Evolutionary conservation across 192 early-diverging fungal species (phyloP).

Genomic region (Lunasporangiospora selenospora): DNA sequence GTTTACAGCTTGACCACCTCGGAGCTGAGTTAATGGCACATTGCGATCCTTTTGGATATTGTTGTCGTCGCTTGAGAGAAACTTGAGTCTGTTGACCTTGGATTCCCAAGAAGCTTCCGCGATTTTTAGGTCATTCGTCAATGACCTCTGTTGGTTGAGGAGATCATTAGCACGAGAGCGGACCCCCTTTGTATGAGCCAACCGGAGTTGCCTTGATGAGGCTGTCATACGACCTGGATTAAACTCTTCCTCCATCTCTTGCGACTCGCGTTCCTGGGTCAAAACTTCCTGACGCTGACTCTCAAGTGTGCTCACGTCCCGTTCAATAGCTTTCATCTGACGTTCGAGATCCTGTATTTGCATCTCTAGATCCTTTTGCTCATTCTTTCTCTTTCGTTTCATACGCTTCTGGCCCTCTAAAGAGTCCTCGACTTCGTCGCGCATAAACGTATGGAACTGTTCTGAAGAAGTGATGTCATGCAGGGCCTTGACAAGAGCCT

Average conservation of each 20-base stretch:
- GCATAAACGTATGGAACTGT: slow-evolving; percentile 39
- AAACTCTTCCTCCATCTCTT: slow-evolving; percentile 5
- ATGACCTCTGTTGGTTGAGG: slow-evolving; percentile 21
- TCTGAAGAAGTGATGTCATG: slow-evolving; percentile 35
- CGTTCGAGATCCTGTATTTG: slow-evolving; percentile 27
- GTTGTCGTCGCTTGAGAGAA: slow-evolving; percentile 24
- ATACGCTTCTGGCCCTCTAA: slow-evolving; percentile 30
- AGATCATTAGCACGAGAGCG: slow-evolving; percentile 23
- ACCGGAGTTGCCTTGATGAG: slow-evolving; percentile 14
- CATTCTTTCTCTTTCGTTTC: slow-evolving; percentile 30
- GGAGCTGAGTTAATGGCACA: slow-evolving; percentile 29
- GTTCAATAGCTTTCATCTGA: slow-evolving; percentile 39
- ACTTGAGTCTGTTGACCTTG: slow-evolving; percentile 32
- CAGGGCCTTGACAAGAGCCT: slow-evolving; percentile 34
- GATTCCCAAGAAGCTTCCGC: slow-evolving; percentile 39
- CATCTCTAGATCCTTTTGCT: slow-evolving; percentile 30
- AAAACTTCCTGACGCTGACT: slow-evolving; percentile 23
- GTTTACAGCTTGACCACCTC: slow-evolving; percentile 38
- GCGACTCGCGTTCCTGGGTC: slow-evolving; percentile 21
- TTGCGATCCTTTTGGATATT: slow-evolving; percentile 42
- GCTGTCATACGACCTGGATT: slow-evolving; percentile 5
- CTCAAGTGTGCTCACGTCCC: slow-evolving; percentile 26
- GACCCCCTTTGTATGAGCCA: slow-evolving; percentile 37
- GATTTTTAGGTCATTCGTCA: slow-evolving; percentile 23
- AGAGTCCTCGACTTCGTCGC: slow-evolving; percentile 39